phyloP scores from a whole-genome alignment of 1,284 basidiomycete species.

The Pyrrhoderma lamaoense region DNA sequence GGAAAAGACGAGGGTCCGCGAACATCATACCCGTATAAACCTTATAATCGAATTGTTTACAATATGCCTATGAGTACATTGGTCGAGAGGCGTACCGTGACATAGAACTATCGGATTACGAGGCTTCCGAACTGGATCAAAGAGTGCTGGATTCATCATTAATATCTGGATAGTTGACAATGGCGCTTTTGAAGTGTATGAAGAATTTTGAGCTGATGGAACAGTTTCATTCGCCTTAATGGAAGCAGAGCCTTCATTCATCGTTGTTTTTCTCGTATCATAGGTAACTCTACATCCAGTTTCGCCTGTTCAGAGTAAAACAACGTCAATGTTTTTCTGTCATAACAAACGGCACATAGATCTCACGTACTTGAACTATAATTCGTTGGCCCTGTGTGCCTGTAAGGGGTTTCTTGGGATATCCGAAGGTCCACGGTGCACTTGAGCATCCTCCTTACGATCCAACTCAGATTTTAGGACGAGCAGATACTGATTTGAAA shows the following conservation, averaged over 20 bases:
- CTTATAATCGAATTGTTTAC: constrained; percentile 32
- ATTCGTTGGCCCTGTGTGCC: too few relatives aligned
- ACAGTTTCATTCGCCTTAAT: not conserved
- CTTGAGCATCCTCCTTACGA: not conserved
- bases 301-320: too few relatives aligned
- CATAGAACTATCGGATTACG: constrained; percentile 90
- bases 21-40: constrained; percentile 92
- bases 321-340: too few relatives aligned
- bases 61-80: constrained; percentile 15
- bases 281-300: too few relatives aligned
- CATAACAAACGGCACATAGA: too few relatives aligned
- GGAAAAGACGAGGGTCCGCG: constrained; percentile 72
- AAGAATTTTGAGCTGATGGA: not conserved
- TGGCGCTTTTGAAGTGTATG: constrained; percentile 18
- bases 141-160: constrained; percentile 65
- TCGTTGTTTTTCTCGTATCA: too few relatives aligned
- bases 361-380: too few relatives aligned
- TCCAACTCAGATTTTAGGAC: constrained; percentile 22
- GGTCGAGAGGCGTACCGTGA: constrained; percentile 61
- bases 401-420: not conserved
- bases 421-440: not conserved
- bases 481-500: constrained; percentile 54
- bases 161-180: constrained; percentile 55
- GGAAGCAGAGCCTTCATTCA: not conserved
- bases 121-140: constrained; percentile 70